phyloP scores from a whole-genome alignment of 2,329 filamentous ascomycete species.

The Phaeophleospora eucalypticola region DNA sequence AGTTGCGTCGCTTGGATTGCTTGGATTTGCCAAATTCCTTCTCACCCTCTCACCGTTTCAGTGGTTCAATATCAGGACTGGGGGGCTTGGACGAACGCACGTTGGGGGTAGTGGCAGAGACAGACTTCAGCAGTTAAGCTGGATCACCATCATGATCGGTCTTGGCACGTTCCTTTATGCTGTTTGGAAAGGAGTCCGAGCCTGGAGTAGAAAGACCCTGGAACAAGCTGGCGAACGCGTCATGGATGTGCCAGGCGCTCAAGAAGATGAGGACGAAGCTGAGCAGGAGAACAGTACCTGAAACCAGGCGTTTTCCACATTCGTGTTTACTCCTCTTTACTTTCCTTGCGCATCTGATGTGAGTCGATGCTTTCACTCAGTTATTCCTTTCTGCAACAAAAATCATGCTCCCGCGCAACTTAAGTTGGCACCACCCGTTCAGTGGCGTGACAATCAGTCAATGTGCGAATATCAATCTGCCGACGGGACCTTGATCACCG shows the following conservation, averaged over 20 bases:
- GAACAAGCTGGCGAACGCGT: slow-evolving; percentile 75
- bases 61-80: slow-evolving; percentile 68
- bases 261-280: slow-evolving; percentile 51
- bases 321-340: not conserved
- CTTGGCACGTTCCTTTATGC: slow-evolving; percentile 76
- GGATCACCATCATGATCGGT: slow-evolving; percentile 74
- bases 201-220: slow-evolving; percentile 67
- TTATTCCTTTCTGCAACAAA: slow-evolving; percentile 8
- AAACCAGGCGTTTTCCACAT: slow-evolving; percentile 1
- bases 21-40: slow-evolving; percentile 79
- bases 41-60: slow-evolving; percentile 70
- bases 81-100: slow-evolving; percentile 40
- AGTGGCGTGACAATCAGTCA: slow-evolving; percentile 94
- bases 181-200: slow-evolving; percentile 76
- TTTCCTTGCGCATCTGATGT: not conserved
- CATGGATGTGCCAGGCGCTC: slow-evolving; percentile 70
- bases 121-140: slow-evolving; percentile 72
- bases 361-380: not conserved
- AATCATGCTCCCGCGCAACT: slow-evolving; percentile 89
- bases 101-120: slow-evolving; percentile 64
- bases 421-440: slow-evolving; percentile 86
- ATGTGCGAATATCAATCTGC: slow-evolving; percentile 73
- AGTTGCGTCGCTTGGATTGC: slow-evolving; percentile 78
- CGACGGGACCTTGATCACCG: slow-evolving; percentile 14
- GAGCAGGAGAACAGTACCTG: slow-evolving; percentile 11